A percentile compares a stretch with the other conserved stretches of the same genome.
These are phyloP conservation scores for Lentinula guzmanii DNA, from an alignment of 768 basidiomycete species.

Conservation along the genomic window DNA sequence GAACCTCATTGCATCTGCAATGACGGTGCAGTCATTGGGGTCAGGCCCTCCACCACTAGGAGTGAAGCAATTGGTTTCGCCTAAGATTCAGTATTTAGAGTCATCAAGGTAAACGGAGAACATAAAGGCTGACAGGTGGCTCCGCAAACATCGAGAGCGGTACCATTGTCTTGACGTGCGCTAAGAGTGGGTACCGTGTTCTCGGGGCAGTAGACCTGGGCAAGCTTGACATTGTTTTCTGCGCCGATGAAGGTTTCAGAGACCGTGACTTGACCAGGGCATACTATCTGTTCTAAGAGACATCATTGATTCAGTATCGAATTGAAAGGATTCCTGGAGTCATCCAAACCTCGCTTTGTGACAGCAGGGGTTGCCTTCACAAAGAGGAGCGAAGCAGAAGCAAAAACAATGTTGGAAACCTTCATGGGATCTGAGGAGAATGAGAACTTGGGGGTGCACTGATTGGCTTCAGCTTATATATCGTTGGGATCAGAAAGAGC, in stretches of 20 bases:
- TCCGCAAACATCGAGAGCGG: not conserved
- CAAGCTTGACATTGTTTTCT: constrained; percentile 35
- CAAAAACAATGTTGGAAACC: not conserved
- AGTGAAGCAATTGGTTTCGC: constrained; percentile 38
- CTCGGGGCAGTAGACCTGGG: constrained; percentile 24
- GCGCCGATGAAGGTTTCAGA: constrained; percentile 31
- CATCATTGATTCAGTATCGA: not conserved
- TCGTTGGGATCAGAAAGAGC: not conserved
- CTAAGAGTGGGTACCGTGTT: constrained; percentile 3
- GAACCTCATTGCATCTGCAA: constrained; percentile 41
- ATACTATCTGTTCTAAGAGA: not conserved
- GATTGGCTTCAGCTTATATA: not conserved
- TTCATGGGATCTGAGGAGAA: not conserved
- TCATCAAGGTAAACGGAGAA: constrained; percentile 7
- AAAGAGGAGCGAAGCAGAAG: not conserved
- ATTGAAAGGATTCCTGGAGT: not conserved
- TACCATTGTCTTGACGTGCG: not conserved
- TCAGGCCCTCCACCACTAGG: constrained; percentile 41
- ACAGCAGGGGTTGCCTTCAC: not conserved
- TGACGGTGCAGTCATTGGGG: constrained; percentile 41
- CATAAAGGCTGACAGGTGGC: not conserved
- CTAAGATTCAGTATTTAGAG: constrained; percentile 7
- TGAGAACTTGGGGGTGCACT: not conserved
- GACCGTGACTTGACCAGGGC: not conserved
- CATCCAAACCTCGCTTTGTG: not conserved